Evolutionary conservation across 2,329 filamentous ascomycete species (phyloP).

Genomic region (Fusarium mexicanum): DNA sequence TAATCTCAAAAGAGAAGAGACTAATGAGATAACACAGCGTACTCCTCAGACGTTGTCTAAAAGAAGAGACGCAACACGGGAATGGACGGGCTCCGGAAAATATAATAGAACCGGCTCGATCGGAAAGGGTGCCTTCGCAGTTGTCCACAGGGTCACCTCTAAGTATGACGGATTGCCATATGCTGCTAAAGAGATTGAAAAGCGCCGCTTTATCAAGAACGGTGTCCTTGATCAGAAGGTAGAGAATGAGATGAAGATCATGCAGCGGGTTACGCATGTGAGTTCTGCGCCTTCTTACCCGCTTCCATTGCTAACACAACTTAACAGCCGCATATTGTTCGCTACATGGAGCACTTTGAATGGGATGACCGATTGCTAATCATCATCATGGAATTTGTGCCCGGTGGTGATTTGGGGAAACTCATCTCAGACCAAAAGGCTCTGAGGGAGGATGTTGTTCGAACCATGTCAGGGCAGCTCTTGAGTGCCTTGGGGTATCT

Average conservation of each 20-base stretch:
- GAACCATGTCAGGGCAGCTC: constrained; percentile 78
- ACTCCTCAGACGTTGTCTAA: constrained; percentile 30
- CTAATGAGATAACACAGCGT: constrained; percentile 27
- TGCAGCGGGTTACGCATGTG: constrained; percentile 85
- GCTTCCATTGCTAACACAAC: constrained; percentile 15
- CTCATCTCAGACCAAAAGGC: constrained; percentile 70
- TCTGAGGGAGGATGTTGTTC: constrained; percentile 75
- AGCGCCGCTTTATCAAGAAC: constrained; percentile 92
- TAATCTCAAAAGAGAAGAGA: constrained; percentile 32
- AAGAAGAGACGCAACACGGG: constrained; percentile 55
- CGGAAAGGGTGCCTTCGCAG: constrained; percentile 94
- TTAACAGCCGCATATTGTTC: constrained; percentile 82
- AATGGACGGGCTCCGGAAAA: constrained; percentile 83
- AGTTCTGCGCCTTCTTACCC: constrained; percentile 46
- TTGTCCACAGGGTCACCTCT: constrained; percentile 88
- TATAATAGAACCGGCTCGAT: constrained; percentile 87
- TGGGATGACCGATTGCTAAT: constrained; percentile 86
- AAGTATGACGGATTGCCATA: constrained; percentile 85
- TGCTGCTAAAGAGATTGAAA: constrained; percentile 95
- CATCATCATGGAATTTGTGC: constrained; percentile 95
- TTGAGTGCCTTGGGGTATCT: constrained; percentile 86
- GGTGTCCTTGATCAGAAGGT: constrained; percentile 89
- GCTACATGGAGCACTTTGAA: constrained; percentile 89
- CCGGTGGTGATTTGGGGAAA: constrained; percentile 82
- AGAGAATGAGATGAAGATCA: constrained; percentile 97